These are phyloP conservation scores for Salix arbutifolia DNA, from an alignment of 345 rosid genomes.

Conservation along the genomic window DNA sequence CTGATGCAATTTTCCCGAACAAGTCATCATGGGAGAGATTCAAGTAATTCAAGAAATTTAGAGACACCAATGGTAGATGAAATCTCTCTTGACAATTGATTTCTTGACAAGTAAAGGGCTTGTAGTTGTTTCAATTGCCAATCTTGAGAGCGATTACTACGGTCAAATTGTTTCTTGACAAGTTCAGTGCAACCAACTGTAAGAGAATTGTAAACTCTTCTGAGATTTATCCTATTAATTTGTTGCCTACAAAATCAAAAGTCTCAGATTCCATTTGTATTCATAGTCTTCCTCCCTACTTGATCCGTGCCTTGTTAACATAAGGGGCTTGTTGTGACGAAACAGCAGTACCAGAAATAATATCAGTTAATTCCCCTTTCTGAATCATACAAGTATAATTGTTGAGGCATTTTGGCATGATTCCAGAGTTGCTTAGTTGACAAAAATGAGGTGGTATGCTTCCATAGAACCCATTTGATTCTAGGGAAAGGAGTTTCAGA, in stretches of 20 bases:
- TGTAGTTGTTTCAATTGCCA: not conserved
- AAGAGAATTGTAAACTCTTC: not conserved
- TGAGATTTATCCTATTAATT: not conserved
- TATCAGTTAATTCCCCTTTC: not conserved
- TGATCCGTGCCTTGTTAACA: not conserved
- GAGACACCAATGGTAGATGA: not conserved
- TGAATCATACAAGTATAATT: slow-evolving; percentile 13
- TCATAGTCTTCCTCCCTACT: not conserved
- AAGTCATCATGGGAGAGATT: slow-evolving; percentile 2
- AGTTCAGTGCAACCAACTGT: not conserved
- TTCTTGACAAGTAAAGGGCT: not conserved
- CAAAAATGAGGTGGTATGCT: slow-evolving; percentile 8
- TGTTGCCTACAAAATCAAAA: not conserved
- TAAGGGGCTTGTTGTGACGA: not conserved
- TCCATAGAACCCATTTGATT: slow-evolving; percentile 8
- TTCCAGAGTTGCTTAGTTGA: slow-evolving; percentile 6
- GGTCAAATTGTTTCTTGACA: not conserved
- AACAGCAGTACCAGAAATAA: too few relatives aligned
- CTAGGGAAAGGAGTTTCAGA: not conserved
- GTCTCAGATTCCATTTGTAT: too few relatives aligned
- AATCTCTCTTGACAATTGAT: not conserved
- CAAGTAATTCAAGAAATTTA: not conserved
- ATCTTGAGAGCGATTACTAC: not conserved
- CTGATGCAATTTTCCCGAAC: not conserved
- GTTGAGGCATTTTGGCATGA: slow-evolving; percentile 11